Conservation (phyloP, 805 yeast species). For the Candida lessepsii region DNA sequence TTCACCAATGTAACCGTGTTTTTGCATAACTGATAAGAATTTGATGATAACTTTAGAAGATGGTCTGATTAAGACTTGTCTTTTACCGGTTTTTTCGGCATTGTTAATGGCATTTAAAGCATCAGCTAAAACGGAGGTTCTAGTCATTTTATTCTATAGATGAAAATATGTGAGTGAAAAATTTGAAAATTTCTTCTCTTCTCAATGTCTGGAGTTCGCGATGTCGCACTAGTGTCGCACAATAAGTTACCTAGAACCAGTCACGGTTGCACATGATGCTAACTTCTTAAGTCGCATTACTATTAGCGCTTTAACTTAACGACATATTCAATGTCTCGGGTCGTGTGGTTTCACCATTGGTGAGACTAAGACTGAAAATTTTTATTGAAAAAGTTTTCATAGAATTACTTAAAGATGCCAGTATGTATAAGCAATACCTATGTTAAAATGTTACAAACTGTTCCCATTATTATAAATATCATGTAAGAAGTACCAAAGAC, state of each 20-base stretch:
- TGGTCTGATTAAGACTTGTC: conserved; percentile 98
- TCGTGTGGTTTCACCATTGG: neutral
- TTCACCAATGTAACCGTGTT: conserved; percentile 98
- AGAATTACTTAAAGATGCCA: conserved; percentile 35
- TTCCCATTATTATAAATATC: too few species aligned
- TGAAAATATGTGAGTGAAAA: conserved; percentile 2
- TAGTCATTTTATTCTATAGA: conserved; percentile 68
- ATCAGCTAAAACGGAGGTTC: conserved; percentile 98
- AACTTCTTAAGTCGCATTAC: neutral
- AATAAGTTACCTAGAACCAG: too few species aligned
- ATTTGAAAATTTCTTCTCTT: conserved; percentile 8
- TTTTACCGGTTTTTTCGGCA: conserved; percentile 99
- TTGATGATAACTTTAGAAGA: conserved; percentile 97
- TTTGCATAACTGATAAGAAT: conserved; percentile 95
- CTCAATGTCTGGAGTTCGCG: neutral
- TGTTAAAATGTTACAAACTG: too few species aligned
- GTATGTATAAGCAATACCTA: conserved; percentile 37
- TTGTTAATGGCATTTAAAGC: conserved; percentile 97
- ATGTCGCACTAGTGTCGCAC: conserved; percentile 1
- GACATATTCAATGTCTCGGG: neutral
- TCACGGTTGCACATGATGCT: conserved; percentile 1
- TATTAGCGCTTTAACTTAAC: neutral
- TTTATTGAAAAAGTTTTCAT: conserved; percentile 10
- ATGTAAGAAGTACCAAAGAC: too few species aligned
- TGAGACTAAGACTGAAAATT: conserved; percentile 4